phyloP scores from a whole-genome alignment of 2,329 filamentous ascomycete genomes.

The Pseudogymnoascus sp. region DNA sequence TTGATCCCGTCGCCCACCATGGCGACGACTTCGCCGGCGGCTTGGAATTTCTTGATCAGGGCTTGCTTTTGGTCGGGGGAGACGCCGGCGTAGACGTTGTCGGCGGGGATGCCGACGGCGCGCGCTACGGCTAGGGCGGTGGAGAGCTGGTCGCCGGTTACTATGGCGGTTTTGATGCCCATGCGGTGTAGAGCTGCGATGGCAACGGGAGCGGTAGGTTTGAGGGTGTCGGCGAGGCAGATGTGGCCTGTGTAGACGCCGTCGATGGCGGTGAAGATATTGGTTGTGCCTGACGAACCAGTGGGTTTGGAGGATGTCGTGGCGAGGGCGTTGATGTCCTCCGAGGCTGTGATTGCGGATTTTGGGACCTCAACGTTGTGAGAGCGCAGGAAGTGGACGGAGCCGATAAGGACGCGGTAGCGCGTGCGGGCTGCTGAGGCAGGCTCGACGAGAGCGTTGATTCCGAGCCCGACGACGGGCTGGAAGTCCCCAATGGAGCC shows the following conservation, averaged over 20 bases:
- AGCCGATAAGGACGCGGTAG: conserved; percentile 78
- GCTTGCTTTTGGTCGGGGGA: conserved; percentile 85
- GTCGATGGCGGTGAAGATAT: conserved; percentile 86
- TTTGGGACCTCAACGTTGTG: conserved; percentile 59
- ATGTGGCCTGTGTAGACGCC: conserved; percentile 72
- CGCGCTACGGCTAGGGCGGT: conserved; percentile 78
- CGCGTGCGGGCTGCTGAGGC: conserved; percentile 57
- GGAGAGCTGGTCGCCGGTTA: conserved; percentile 83
- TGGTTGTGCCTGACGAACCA: conserved; percentile 62
- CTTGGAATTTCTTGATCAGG: conserved; percentile 72
- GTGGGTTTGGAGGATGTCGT: conserved; percentile 28
- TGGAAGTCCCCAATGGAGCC: conserved; percentile 81
- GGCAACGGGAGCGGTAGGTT: conserved; percentile 72
- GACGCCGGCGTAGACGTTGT: conserved; percentile 77
- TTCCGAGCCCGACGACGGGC: conserved; percentile 73
- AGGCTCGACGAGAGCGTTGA: conserved; percentile 75
- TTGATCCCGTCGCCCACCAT: conserved; percentile 99
- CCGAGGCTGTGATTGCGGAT: conserved; percentile 54
- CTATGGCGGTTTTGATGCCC: conserved; percentile 79
- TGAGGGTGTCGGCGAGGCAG: conserved; percentile 82
- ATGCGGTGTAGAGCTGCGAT: conserved; percentile 76
- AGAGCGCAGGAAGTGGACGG: conserved; percentile 65
- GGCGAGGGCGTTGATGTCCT: conserved; percentile 44
- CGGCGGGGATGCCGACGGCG: conserved; percentile 67
- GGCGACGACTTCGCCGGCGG: conserved; percentile 66